These are phyloP conservation scores for Aspergillus sp. DNA, from an alignment of 2,329 filamentous ascomycete species.

Conservation along the genomic window DNA sequence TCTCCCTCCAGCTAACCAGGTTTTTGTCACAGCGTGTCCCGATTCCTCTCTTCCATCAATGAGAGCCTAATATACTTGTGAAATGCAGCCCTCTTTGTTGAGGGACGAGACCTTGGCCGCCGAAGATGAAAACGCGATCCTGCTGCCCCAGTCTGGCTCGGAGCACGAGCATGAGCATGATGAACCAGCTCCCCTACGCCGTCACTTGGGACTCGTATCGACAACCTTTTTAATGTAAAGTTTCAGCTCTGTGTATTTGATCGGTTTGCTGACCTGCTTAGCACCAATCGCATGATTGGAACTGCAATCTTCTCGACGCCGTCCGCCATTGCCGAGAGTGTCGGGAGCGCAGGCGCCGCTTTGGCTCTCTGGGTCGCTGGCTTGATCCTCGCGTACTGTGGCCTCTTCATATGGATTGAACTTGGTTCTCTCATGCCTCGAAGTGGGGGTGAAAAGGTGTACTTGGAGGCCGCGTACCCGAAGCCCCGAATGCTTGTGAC, in stretches of 20 bases:
- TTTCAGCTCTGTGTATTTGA: background rate
- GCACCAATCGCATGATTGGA: slow-evolving; percentile 14
- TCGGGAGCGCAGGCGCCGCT: slow-evolving; percentile 64
- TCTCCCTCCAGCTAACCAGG: background rate
- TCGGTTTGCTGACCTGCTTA: background rate
- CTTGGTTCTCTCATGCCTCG: slow-evolving; percentile 68
- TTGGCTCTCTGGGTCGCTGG: slow-evolving; percentile 64
- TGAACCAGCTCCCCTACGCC: background rate
- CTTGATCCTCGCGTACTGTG: slow-evolving; percentile 58
- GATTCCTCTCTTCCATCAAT: background rate
- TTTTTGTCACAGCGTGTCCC: rapidly evolving
- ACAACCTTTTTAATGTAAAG: slow-evolving; percentile 11
- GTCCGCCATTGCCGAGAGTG: slow-evolving; percentile 62
- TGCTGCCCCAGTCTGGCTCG: background rate
- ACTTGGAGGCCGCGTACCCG: slow-evolving; percentile 66
- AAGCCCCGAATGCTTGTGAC: slow-evolving; percentile 62
- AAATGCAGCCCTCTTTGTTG: background rate
- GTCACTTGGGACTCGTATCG: slow-evolving; percentile 7
- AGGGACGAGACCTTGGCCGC: background rate
- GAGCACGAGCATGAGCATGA: background rate
- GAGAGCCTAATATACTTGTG: background rate
- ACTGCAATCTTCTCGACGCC: slow-evolving; percentile 57
- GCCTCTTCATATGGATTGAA: slow-evolving; percentile 62
- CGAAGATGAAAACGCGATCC: slow-evolving; percentile 6
- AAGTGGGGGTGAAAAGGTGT: slow-evolving; percentile 67